A percentile compares a stretch with the other conserved stretches of the same genome.
phyloP scores from a whole-genome alignment of 2,329 filamentous ascomycete species.

The Penicillium sp. region DNA sequence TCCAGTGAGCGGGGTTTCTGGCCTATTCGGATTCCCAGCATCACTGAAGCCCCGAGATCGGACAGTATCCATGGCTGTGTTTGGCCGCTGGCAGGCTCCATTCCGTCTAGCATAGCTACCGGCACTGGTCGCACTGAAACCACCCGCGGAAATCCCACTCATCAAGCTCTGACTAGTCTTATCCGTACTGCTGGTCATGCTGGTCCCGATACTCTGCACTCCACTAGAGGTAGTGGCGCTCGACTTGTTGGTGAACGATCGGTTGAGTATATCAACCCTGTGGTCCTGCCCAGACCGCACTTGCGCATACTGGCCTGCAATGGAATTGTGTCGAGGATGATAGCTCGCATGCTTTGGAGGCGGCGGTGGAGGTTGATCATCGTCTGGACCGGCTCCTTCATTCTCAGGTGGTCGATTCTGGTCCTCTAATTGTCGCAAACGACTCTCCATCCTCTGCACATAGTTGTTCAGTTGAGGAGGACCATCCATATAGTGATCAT shows the following conservation, averaged over 20 bases:
- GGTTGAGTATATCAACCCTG: conserved; percentile 66
- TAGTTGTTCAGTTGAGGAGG: conserved; percentile 80
- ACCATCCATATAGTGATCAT: conserved; percentile 50
- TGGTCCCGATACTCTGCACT: conserved; percentile 67
- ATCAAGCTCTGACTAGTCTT: conserved; percentile 84
- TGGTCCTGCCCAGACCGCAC: conserved; percentile 69
- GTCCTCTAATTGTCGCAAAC: conserved; percentile 70
- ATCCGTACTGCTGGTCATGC: conserved; percentile 69
- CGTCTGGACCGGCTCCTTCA: conserved; percentile 56
- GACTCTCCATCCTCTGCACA: conserved; percentile 87
- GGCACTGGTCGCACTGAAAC: conserved; percentile 91
- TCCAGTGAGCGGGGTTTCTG: conserved; percentile 65
- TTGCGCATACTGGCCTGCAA: conserved; percentile 40
- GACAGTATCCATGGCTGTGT: conserved; percentile 46
- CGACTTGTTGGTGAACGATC: conserved; percentile 87
- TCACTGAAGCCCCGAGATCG: conserved; percentile 44
- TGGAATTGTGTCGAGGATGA: conserved; percentile 46
- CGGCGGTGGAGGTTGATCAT: conserved; percentile 59
- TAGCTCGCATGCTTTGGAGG: conserved; percentile 59
- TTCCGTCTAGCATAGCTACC: conserved; percentile 81
- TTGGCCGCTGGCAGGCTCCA: conserved; percentile 45
- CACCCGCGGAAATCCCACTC: conserved; percentile 89
- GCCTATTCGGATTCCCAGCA: conserved; percentile 41
- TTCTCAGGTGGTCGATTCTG: conserved; percentile 45
- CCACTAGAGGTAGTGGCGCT: conserved; percentile 75